These are phyloP conservation scores for Hippophae gyantsensis DNA, from an alignment of 306 rosid species.

Conservation along the genomic window DNA sequence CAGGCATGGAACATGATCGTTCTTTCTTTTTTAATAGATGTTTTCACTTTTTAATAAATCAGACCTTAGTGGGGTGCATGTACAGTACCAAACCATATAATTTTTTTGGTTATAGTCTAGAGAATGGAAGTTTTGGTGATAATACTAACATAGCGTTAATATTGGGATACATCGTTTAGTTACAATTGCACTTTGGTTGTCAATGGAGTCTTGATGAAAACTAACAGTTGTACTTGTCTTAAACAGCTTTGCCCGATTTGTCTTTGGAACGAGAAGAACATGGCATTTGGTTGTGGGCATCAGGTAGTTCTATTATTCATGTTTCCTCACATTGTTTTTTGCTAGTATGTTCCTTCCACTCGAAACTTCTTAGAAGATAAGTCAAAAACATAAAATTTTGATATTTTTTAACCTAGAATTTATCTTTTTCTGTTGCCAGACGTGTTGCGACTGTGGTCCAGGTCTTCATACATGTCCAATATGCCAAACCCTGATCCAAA, in stretches of 20 bases:
- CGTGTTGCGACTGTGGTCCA: constrained; percentile 78
- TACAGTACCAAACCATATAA: too few relatives aligned
- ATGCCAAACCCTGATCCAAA: constrained; percentile 57
- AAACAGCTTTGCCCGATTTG: constrained; percentile 79
- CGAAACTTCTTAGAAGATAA: not conserved
- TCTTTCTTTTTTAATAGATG: too few relatives aligned
- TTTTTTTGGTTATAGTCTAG: too few relatives aligned
- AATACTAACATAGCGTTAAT: not conserved
- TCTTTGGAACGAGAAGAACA: constrained; percentile 62
- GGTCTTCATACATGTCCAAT: constrained; percentile 76
- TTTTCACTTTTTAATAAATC: too few relatives aligned
- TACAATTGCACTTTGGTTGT: too few relatives aligned
- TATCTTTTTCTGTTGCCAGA: constrained; percentile 39
- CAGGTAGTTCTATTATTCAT: constrained; percentile 43
- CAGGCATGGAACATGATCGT: constrained; percentile 36
- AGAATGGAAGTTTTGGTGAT: not conserved
- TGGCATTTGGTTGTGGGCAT: constrained; percentile 98
- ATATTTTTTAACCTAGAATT: not conserved
- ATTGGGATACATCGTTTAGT: not conserved
- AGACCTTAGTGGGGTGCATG: too few relatives aligned
- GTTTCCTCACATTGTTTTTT: constrained; percentile 4
- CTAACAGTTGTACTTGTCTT: constrained; percentile 20
- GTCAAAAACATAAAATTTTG: constrained; percentile 1
- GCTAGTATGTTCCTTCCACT: too few relatives aligned
- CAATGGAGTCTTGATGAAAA: not conserved